phyloP scores from a whole-genome alignment of 2,329 filamentous ascomycete genomes.

The Aspergillus nomiae region DNA sequence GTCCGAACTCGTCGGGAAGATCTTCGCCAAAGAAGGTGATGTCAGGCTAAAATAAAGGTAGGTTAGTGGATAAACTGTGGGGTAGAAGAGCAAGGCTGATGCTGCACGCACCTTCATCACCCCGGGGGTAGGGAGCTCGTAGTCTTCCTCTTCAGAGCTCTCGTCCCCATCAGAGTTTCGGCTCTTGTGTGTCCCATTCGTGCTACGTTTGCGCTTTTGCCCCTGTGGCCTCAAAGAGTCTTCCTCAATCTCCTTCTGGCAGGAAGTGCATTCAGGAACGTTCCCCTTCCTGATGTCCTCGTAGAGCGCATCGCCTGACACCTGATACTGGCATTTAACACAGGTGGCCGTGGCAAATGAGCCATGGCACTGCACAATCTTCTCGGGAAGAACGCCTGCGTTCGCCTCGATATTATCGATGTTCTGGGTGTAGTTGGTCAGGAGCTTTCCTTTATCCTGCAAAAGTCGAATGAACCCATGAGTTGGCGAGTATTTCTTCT shows the following conservation, averaged over 20 bases:
- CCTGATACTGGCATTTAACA: slow-evolving; percentile 74
- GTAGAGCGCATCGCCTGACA: slow-evolving; percentile 76
- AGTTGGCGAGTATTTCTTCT: slow-evolving; percentile 81
- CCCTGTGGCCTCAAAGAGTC: slow-evolving; percentile 47
- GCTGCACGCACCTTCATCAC: slow-evolving; percentile 68
- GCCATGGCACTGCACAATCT: slow-evolving; percentile 93
- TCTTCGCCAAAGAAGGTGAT: slow-evolving; percentile 97
- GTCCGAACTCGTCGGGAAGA: slow-evolving; percentile 80
- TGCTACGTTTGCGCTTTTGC: slow-evolving; percentile 56
- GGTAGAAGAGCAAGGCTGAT: neutral
- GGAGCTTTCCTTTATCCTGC: slow-evolving; percentile 81
- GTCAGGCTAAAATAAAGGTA: slow-evolving; percentile 64
- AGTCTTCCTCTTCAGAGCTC: slow-evolving; percentile 60
- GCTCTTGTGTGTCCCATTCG: slow-evolving; percentile 51
- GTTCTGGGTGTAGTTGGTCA: slow-evolving; percentile 98
- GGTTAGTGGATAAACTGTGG: slow-evolving; percentile 13
- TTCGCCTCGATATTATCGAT: slow-evolving; percentile 94
- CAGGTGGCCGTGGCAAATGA: slow-evolving; percentile 93
- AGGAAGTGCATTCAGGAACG: slow-evolving; percentile 77
- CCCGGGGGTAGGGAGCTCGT: slow-evolving; percentile 68
- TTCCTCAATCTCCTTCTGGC: slow-evolving; percentile 56
- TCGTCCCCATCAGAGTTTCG: slow-evolving; percentile 59
- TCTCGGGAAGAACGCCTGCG: slow-evolving; percentile 77
- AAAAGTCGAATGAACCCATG: slow-evolving; percentile 91
- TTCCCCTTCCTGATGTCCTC: slow-evolving; percentile 73